These are phyloP conservation scores for Naematelia aurantialba DNA, from an alignment of 768 basidiomycete species.

Conservation along the genomic window DNA sequence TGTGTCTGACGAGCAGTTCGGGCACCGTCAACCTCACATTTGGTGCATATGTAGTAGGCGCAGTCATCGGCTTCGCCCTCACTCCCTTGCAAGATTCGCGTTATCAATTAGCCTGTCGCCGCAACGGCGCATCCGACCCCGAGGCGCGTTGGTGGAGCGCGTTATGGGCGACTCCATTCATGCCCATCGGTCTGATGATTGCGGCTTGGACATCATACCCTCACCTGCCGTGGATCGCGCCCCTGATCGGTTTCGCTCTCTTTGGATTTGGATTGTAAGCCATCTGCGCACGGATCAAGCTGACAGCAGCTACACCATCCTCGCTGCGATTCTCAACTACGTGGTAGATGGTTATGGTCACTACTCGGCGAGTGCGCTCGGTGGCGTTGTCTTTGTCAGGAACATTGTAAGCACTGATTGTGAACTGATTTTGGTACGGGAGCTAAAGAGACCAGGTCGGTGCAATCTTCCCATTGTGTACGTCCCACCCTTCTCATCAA, in stretches of 20 bases:
- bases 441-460: constrained; percentile 14
- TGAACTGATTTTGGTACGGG: background rate
- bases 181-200: constrained; percentile 34
- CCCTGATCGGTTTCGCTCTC: constrained; percentile 36
- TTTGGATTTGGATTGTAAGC: constrained; percentile 39
- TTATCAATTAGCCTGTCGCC: constrained; percentile 19
- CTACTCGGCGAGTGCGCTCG: constrained; percentile 32
- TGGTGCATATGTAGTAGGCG: constrained; percentile 33
- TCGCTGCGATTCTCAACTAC: constrained; percentile 37
- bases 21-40: constrained; percentile 38
- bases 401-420: constrained; percentile 25
- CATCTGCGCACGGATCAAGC: background rate
- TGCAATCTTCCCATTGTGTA: constrained; percentile 35
- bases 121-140: constrained; percentile 20
- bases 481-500: background rate
- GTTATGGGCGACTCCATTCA: constrained; percentile 32
- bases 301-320: constrained; percentile 20
- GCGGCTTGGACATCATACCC: constrained; percentile 37
- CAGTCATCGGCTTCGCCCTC: constrained; percentile 29
- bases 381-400: constrained; percentile 30
- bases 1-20: constrained; percentile 13
- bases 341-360: constrained; percentile 40
- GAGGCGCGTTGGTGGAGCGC: constrained; percentile 40
- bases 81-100: constrained; percentile 31
- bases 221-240: constrained; percentile 28